These are phyloP conservation scores for Phylloporus sp. DNA, from an alignment of 768 basidiomycete species.

Conservation along the genomic window DNA sequence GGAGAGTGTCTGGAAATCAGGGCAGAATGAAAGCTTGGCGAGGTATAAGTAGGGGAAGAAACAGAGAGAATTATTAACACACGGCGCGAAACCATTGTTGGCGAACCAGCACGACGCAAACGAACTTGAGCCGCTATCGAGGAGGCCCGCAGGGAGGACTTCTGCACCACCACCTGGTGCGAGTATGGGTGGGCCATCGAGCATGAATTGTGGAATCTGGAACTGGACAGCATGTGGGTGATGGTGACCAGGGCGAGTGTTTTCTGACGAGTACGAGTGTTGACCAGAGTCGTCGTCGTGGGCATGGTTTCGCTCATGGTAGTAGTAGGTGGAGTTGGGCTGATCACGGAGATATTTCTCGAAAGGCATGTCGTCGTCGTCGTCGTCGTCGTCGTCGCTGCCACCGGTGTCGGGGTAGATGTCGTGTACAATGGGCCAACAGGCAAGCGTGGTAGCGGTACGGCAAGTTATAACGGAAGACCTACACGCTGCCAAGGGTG, in stretches of 20 bases:
- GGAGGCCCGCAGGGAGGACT: conserved; percentile 51
- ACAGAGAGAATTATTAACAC: conserved; percentile 1
- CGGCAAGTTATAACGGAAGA: neutral
- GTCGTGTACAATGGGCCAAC: neutral
- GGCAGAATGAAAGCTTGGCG: conserved; percentile 21
- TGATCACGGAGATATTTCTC: conserved; percentile 35
- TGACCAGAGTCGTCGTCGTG: conserved; percentile 12
- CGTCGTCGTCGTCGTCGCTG: no score
- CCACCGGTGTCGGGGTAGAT: conserved; percentile 2
- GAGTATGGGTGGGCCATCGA: conserved; percentile 53
- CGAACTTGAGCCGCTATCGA: conserved; percentile 20
- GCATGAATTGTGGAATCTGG: conserved; percentile 66
- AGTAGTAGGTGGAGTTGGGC: conserved; percentile 5
- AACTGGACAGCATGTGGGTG: conserved; percentile 39
- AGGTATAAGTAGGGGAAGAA: conserved; percentile 11
- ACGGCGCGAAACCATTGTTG: conserved; percentile 41
- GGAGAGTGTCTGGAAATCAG: conserved; percentile 15
- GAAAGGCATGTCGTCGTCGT: conserved; percentile 37
- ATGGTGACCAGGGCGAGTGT: conserved; percentile 1
- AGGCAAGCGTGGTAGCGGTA: neutral
- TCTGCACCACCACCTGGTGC: conserved; percentile 74
- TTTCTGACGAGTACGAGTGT: conserved; percentile 1
- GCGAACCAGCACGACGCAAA: conserved; percentile 47
- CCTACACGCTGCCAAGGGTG: neutral
- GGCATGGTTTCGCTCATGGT: conserved; percentile 11